phyloP scores from a whole-genome alignment of 495 filamentous ascomycete species.

The Aspergillus hancockii region DNA sequence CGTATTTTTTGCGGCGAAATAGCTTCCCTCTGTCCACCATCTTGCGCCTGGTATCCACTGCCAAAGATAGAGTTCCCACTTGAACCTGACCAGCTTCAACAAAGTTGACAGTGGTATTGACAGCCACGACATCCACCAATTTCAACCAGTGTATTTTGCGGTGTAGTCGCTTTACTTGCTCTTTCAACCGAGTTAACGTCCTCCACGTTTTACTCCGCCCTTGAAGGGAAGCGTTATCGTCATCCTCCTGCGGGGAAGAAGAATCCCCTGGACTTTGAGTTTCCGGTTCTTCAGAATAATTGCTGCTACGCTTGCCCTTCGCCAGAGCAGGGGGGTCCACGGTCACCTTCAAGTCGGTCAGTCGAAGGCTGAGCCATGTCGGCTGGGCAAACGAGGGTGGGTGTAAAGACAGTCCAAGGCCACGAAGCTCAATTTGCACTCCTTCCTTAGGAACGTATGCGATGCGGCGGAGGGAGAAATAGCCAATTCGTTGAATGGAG shows the following conservation, averaged over 20 bases:
- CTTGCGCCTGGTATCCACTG: conserved; percentile 86
- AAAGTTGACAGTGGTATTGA: conserved; percentile 72
- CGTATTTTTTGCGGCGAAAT: conserved; percentile 78
- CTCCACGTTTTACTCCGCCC: conserved; percentile 76
- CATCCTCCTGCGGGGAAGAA: conserved; percentile 17
- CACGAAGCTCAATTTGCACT: conserved; percentile 83
- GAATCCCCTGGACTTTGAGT: conserved; percentile 26
- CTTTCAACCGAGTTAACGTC: conserved; percentile 71
- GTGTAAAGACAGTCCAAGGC: conserved; percentile 83
- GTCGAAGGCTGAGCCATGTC: conserved; percentile 90
- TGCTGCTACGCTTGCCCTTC: conserved; percentile 40
- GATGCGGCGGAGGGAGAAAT: conserved; percentile 85
- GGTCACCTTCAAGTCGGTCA: conserved; percentile 81
- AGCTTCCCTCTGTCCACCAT: conserved; percentile 89
- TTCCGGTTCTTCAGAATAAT: conserved; percentile 24
- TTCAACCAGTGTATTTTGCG: conserved; percentile 84
- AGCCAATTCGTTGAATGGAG: conserved; percentile 93
- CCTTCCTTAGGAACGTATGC: conserved; percentile 86
- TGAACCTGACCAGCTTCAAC: conserved; percentile 80
- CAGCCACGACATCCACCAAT: conserved; percentile 86
- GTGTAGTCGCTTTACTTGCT: conserved; percentile 82
- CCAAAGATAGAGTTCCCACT: conserved; percentile 78
- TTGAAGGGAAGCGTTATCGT: conserved; percentile 21
- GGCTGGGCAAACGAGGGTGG: conserved; percentile 94
- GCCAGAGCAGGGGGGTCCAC: conserved; percentile 67